A percentile compares a stretch with the other conserved stretches of the same genome.
These are phyloP conservation scores for Exophiala sideris DNA, from an alignment of 2,329 filamentous ascomycete species.

Conservation along the genomic window DNA sequence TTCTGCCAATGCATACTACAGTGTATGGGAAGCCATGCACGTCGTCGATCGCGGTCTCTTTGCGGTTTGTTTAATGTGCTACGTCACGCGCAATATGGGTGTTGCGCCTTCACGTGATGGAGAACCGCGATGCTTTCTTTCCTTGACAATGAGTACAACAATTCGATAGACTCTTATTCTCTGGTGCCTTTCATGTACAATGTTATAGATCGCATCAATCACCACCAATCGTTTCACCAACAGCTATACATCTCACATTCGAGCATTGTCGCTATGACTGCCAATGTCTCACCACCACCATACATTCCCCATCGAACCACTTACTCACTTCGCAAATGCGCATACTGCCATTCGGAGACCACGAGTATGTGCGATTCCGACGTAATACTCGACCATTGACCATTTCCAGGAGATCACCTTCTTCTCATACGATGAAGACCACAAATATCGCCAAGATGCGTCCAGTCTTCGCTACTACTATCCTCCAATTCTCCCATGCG, in stretches of 20 bases:
- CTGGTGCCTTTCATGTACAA: no score
- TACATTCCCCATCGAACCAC: slow-evolving; percentile 66
- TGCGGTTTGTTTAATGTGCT: not conserved
- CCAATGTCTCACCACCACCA: slow-evolving; percentile 18
- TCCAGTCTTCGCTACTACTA: slow-evolving; percentile 87
- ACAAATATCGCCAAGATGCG: slow-evolving; percentile 70
- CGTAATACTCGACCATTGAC: not conserved
- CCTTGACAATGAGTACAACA: no score
- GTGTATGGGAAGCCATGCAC: no score
- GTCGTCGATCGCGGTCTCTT: no score
- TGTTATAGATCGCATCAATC: no score
- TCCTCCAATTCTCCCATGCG: slow-evolving; percentile 64
- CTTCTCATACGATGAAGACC: slow-evolving; percentile 89
- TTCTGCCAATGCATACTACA: no score
- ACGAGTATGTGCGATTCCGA: slow-evolving; percentile 52
- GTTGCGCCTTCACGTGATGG: not conserved
- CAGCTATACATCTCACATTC: not conserved
- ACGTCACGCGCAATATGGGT: not conserved
- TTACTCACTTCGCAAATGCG: slow-evolving; percentile 63
- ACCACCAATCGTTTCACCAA: not conserved
- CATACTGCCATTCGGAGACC: slow-evolving; percentile 72
- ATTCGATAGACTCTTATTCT: no score
- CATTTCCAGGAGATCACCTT: slow-evolving; percentile 75
- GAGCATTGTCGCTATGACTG: not conserved
- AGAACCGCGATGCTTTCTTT: not conserved